These are phyloP conservation scores for Tetragonia tetragonoides DNA, from an alignment of 148 eudicot species.

Conservation along the genomic window DNA sequence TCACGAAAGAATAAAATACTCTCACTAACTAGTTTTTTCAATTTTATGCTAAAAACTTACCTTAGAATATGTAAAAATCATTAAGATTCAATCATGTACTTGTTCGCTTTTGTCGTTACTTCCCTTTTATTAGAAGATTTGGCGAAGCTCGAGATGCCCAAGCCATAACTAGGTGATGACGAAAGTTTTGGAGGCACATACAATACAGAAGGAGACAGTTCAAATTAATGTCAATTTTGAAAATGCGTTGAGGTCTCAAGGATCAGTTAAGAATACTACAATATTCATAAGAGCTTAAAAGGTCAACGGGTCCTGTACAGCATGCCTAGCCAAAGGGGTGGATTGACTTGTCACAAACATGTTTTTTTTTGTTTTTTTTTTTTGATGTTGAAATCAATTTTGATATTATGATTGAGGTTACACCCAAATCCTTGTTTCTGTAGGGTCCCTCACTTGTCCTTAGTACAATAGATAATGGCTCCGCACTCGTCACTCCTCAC, in stretches of 20 bases:
- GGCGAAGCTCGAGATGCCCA: not conserved
- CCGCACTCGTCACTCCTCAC: too few relatives aligned
- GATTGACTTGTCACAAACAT: slow-evolving; percentile 23
- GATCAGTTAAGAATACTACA: slow-evolving; percentile 11
- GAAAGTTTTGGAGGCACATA: not conserved
- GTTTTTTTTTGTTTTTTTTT: not conserved
- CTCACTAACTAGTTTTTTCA: too few relatives aligned
- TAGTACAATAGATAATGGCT: too few relatives aligned
- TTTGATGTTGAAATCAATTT: too few relatives aligned
- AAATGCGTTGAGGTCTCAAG: slow-evolving; percentile 19
- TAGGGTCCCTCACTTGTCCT: too few relatives aligned
- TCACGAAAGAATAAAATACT: too few relatives aligned
- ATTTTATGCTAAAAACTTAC: too few relatives aligned
- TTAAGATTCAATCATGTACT: too few relatives aligned
- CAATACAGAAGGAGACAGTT: slow-evolving; percentile 3
- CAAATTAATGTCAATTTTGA: slow-evolving; percentile 3
- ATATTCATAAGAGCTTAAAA: not conserved
- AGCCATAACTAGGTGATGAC: not conserved
- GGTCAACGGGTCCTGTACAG: slow-evolving; percentile 23
- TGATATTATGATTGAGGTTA: too few relatives aligned
- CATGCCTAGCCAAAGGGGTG: slow-evolving; percentile 19
- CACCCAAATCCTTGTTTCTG: too few relatives aligned
- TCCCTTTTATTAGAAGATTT: not conserved
- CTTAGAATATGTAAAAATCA: too few relatives aligned
- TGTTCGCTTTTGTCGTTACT: too few relatives aligned